Percentiles rank a stretch among this genome's conserved stretches.
phyloP scores from a whole-genome alignment of 2,329 filamentous ascomycete genomes.

The Calonectria naviculata region DNA sequence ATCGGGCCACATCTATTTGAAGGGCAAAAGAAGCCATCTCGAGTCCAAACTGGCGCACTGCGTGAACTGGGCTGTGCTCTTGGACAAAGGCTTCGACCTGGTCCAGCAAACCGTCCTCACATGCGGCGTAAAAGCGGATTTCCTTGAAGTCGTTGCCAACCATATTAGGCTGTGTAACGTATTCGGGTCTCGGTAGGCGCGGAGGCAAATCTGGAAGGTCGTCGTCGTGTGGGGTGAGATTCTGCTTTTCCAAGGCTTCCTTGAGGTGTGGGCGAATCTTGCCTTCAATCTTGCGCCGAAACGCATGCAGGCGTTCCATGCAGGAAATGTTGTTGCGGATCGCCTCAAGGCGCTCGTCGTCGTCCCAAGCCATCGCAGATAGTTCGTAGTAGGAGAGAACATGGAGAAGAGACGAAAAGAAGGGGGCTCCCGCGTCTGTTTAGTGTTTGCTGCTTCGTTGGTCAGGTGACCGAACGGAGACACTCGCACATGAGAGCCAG shows the following conservation, averaged over 20 bases:
- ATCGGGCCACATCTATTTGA: neutral
- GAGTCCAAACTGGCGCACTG: conserved; percentile 5
- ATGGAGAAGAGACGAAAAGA: neutral
- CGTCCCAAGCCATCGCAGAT: neutral
- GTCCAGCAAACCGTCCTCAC: neutral
- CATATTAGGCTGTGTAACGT: neutral
- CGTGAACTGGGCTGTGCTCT: neutral
- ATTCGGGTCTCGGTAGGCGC: conserved; percentile 1
- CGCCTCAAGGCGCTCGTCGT: neutral
- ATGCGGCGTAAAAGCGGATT: conserved; percentile 4
- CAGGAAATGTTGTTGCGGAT: neutral
- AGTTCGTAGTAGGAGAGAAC: neutral
- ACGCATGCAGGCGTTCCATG: neutral
- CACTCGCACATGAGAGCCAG: neutral
- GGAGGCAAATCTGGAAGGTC: neutral
- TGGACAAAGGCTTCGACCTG: neutral
- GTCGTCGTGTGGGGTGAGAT: neutral
- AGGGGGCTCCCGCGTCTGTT: neutral
- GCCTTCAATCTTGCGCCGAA: neutral
- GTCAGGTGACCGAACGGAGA: neutral
- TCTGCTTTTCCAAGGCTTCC: neutral
- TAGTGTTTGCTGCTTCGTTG: neutral
- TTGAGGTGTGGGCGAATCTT: neutral
- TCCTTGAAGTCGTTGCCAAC: neutral
- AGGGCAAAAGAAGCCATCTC: conserved; percentile 12